Base-by-base conservation (phyloP, 176 grass and related monocot genomes). In the Luzula sylvatica region DNA sequence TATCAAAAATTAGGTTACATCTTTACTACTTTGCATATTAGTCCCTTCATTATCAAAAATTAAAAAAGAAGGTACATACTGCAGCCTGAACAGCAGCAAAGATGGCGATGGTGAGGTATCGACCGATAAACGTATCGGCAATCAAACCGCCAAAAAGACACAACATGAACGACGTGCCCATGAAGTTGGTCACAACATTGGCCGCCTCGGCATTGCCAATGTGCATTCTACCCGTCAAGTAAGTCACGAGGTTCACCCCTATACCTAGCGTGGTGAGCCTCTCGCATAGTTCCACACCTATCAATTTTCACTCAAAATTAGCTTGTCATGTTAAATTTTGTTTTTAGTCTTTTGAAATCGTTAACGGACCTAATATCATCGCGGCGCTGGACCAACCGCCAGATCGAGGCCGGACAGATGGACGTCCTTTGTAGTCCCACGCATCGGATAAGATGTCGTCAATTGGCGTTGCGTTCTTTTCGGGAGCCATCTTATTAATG, bases 141-240 rank as follows among this genome's bases (percentile, higher is more conserved):
- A 96, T 51, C 52, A 89, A 89, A 26, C 92, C 92, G 52, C 92
- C 85, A 62, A 98, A 76, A 59, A 98, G 81, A 79, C 78, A 86
- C 71, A 98, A 75, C 77, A 98, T 98, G 84, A 98, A 98, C 42
- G 85, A 98, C 38, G 85, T 86, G 30, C 92, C 92, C 77, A 98
- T 66, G 92, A 98, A 98, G 81, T 98, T 98, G 8, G 92, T 98
- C 28, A 98, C 85, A 1, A 61, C 35, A 71, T 98, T 98, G 47
- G 92, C 85, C 1, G 85, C 64, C 67, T 81, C 78, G 0, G 85
- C 85, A 65, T 86, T 98, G 53, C 78, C 75, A 35, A 90, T 43
- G 65, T 98, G 92, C 85, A 98, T 90, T 22, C 81, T 98, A 29
- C 18, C 77, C 8, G 77, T 79, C 30, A 98, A 58, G 58, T 98